Conservation (phyloP, 768 basidiomycete species). For the Lactarius tabidus region DNA sequence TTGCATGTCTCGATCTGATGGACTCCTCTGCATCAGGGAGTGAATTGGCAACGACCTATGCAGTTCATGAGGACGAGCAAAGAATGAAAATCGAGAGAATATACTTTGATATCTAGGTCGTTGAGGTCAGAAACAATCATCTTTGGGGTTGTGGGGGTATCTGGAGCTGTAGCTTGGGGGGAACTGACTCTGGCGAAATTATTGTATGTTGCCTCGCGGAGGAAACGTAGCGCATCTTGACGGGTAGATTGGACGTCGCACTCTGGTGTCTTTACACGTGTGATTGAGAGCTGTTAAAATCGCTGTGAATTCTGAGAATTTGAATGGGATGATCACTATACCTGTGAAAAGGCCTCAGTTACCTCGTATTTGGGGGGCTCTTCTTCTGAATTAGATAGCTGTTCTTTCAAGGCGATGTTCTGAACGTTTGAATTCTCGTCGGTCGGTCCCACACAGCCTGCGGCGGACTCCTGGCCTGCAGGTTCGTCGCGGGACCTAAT, state of each 20-base stretch:
- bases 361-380: slow-evolving; percentile 21
- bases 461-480: slow-evolving; percentile 9
- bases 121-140: slow-evolving; percentile 20
- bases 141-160: slow-evolving; percentile 14
- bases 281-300: slow-evolving; percentile 3
- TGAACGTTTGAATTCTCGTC: neutral
- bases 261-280: slow-evolving; percentile 19
- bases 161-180: slow-evolving; percentile 1
- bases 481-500: neutral
- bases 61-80: slow-evolving; percentile 1
- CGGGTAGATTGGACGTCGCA: slow-evolving; percentile 20
- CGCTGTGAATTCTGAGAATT: neutral
- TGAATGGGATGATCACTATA: neutral
- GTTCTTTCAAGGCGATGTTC: neutral
- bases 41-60: slow-evolving; percentile 9
- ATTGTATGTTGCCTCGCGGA: slow-evolving; percentile 26
- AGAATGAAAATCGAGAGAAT: neutral
- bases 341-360: slow-evolving; percentile 13
- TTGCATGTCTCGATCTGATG: slow-evolving; percentile 50
- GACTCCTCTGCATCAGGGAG: slow-evolving; percentile 28
- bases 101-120: slow-evolving; percentile 23
- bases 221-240: slow-evolving; percentile 24
- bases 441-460: neutral
- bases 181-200: slow-evolving; percentile 18
- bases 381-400: slow-evolving; percentile 6